Base-by-base conservation (phyloP, 371 early-diverging fungal genomes). In the Lichtheimia hyalospora region DNA sequence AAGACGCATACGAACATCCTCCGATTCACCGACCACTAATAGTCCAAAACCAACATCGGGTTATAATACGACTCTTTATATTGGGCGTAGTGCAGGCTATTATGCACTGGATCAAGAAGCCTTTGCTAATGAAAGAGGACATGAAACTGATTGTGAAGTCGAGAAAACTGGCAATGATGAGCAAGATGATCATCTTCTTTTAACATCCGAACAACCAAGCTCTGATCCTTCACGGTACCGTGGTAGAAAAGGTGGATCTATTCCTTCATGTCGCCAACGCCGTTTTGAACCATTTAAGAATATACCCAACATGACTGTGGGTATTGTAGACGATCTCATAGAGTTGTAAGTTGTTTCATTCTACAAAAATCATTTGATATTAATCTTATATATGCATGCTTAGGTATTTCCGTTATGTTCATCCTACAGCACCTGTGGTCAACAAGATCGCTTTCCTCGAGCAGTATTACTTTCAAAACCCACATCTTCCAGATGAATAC, bases 361-460 rank as follows among this genome's bases (percentile, higher is more conserved):
- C 6, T 8, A 3, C 6, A 10, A 34, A 1, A 2, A 10, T 34
- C 34, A 34, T 8, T 8, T 0, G 34, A 8, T 34, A 34, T 34
- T 34, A 5, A 34, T n/a, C n/a, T n/a, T n/a, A n/a, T 10, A 6
- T 28, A 5, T 10, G 10, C 8, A 10, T 8, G 34, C 0, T 3
- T 54, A 77, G 78, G 13, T 79, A 67, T 25, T 75, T 79, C 64
- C 58, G 63, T 8, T 55, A 64, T 16, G 21, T 68, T 13, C 75
- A 79, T 57, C 23, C 46, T 1, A 52, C 57, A 40, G 62, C 56
- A 46, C 75, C 79, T 0, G 25, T 75, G 8, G 57, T 79, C 50
- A 79, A 79, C 64, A 75, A 75, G 48, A 51, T 67, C 6, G 62
- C 68, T 13, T 79, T 75, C 44, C 54, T 72, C 0, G 73, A 74